A percentile compares a stretch with the other conserved stretches of the same genome.
Conservation (phyloP, 2,329 filamentous ascomycete species). For the Teratosphaeria nubilosa region DNA sequence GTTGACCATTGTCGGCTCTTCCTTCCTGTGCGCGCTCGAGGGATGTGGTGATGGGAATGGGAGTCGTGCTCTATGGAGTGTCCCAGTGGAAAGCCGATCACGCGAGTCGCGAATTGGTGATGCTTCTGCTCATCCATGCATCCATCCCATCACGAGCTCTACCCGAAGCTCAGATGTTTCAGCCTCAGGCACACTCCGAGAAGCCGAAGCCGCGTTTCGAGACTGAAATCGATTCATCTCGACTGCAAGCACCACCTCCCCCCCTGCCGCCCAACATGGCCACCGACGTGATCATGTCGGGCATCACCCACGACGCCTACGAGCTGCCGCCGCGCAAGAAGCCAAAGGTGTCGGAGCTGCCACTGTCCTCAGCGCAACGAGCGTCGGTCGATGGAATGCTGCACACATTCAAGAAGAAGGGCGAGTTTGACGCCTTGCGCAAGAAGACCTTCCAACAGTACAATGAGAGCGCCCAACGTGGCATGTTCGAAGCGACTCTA, state of each 20-base stretch:
- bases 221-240: neutral
- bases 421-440: constrained; percentile 67
- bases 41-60: neutral
- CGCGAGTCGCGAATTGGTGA: neutral
- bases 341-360: constrained; percentile 65
- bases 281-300: constrained; percentile 13
- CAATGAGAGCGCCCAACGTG: constrained; percentile 44
- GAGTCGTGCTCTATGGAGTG: neutral
- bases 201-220: neutral
- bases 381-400: constrained; percentile 64
- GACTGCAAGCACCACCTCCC: neutral
- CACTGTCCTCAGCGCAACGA: constrained; percentile 61
- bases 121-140: neutral
- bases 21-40: neutral
- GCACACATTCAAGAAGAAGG: constrained; percentile 79
- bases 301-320: constrained; percentile 14
- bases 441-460: constrained; percentile 67
- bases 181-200: neutral
- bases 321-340: constrained; percentile 39
- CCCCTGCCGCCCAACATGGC: constrained; percentile 10
- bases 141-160: neutral
- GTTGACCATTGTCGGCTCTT: constrained; percentile 34
- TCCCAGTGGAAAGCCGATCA: neutral
- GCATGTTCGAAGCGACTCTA: constrained; percentile 26
- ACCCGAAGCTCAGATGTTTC: neutral